Percentiles rank a stretch among this genome's conserved stretches.
These are phyloP conservation scores for Astragalus glycyphyllos DNA, from an alignment of 306 rosid genomes.

Conservation along the genomic window DNA sequence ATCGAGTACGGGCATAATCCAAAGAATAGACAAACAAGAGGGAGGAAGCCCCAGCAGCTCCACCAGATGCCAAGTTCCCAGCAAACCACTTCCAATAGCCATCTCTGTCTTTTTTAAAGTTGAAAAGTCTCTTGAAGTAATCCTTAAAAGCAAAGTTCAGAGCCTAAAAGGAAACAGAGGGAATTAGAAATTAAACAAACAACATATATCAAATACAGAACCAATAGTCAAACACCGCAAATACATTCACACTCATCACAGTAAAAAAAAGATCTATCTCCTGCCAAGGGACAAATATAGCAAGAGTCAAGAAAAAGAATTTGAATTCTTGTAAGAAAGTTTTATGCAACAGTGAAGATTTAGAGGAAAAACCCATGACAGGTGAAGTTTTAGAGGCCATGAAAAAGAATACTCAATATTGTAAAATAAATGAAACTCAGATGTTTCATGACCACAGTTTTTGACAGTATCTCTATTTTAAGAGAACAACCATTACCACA, in stretches of 20 bases:
- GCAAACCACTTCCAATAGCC: constrained; percentile 98
- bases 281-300: not conserved
- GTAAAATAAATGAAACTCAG: not conserved
- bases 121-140: constrained; percentile 88
- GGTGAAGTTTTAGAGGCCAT: not conserved
- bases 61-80: constrained; percentile 92
- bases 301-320: not conserved
- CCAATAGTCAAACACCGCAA: not conserved
- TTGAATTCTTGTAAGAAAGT: not conserved
- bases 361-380: constrained; percentile 3
- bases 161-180: constrained; percentile 58
- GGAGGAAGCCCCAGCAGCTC: constrained; percentile 90
- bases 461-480: not conserved
- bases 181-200: not conserved
- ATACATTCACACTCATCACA: not conserved
- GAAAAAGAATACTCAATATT: not conserved
- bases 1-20: constrained; percentile 84
- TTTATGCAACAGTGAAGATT: constrained; percentile 5
- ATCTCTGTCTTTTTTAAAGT: constrained; percentile 85
- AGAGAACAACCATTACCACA: not conserved
- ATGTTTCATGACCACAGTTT: not conserved
- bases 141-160: constrained; percentile 92
- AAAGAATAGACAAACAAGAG: constrained; percentile 80
- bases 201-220: constrained; percentile 5
- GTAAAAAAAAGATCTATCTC: not conserved